These are phyloP conservation scores for Solioccasus polychromus DNA, from an alignment of 768 basidiomycete species.

Conservation along the genomic window DNA sequence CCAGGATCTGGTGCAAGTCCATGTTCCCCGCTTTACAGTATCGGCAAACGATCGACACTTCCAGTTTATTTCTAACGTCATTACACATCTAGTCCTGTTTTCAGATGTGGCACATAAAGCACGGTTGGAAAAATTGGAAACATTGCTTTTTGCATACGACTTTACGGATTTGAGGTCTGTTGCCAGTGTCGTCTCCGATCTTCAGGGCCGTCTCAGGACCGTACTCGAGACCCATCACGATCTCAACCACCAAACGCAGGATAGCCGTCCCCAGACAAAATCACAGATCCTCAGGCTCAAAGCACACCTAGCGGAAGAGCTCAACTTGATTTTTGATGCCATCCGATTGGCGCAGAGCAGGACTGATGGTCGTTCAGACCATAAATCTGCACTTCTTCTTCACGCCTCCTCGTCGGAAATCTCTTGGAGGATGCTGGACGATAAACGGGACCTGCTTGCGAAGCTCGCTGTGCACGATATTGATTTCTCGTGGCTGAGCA, in stretches of 20 bases:
- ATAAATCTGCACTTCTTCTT: constrained; percentile 77
- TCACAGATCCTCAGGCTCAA: constrained; percentile 64
- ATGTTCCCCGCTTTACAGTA: constrained; percentile 84
- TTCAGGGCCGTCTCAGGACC: constrained; percentile 72
- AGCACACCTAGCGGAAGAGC: constrained; percentile 75
- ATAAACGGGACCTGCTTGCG: constrained; percentile 66
- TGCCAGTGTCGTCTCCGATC: constrained; percentile 63
- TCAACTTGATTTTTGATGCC: constrained; percentile 82
- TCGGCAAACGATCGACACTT: constrained; percentile 82
- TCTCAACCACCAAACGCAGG: constrained; percentile 34
- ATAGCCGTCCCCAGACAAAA: constrained; percentile 38
- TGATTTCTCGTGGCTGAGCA: constrained; percentile 78
- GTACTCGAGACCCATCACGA: constrained; percentile 51
- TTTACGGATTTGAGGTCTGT: constrained; percentile 74
- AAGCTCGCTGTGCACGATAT: constrained; percentile 82
- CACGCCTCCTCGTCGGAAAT: constrained; percentile 83
- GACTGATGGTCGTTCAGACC: constrained; percentile 58
- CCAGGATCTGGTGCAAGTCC: constrained; percentile 78
- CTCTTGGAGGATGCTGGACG: constrained; percentile 88
- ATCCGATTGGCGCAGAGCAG: constrained; percentile 82
- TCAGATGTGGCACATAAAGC: constrained; percentile 82
- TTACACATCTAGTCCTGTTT: constrained; percentile 86
- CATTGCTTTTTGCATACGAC: constrained; percentile 83
- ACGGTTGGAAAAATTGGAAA: constrained; percentile 75
- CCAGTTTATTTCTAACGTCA: constrained; percentile 79